A percentile compares a stretch with the other conserved stretches of the same genome.
phyloP scores from a whole-genome alignment of 2,329 filamentous ascomycete species.

The Alternaria metachromatica region DNA sequence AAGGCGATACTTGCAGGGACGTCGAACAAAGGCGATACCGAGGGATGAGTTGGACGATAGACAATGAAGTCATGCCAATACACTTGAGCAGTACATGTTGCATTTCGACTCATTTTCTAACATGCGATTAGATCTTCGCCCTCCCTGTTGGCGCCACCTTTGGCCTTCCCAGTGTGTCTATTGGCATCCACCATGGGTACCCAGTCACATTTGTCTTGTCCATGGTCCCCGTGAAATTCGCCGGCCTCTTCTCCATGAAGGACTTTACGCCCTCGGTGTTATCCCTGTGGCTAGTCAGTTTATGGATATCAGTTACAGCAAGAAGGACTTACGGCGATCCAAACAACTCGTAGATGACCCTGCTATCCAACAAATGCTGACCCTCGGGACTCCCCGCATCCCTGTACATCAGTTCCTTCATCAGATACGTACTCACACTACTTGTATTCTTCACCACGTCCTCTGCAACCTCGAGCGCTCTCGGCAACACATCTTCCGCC shows the following conservation, averaged over 20 bases:
- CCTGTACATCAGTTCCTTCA: constrained; percentile 74
- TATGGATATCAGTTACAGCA: not conserved
- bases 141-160: constrained; percentile 42
- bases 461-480: constrained; percentile 69
- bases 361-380: constrained; percentile 73
- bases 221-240: constrained; percentile 67
- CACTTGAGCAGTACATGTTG: not conserved
- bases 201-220: constrained; percentile 64
- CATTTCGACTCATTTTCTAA: not conserved
- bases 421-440: constrained; percentile 67
- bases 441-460: constrained; percentile 73
- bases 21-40: not conserved
- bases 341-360: constrained; percentile 68
- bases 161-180: constrained; percentile 55
- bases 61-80: constrained; percentile 19
- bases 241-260: constrained; percentile 73
- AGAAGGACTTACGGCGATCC: constrained; percentile 50
- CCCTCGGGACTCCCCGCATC: constrained; percentile 67
- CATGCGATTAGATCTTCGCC: constrained; percentile 36
- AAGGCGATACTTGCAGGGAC: constrained; percentile 3
- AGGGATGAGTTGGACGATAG: constrained; percentile 11
- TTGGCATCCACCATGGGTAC: constrained; percentile 73
- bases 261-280: constrained; percentile 71
- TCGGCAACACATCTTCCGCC: constrained; percentile 66
- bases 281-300: constrained; percentile 55